Evolutionary conservation across 1,139 yeast genomes (phyloP).

Genomic region (Sugiyamaella paludigena): DNA sequence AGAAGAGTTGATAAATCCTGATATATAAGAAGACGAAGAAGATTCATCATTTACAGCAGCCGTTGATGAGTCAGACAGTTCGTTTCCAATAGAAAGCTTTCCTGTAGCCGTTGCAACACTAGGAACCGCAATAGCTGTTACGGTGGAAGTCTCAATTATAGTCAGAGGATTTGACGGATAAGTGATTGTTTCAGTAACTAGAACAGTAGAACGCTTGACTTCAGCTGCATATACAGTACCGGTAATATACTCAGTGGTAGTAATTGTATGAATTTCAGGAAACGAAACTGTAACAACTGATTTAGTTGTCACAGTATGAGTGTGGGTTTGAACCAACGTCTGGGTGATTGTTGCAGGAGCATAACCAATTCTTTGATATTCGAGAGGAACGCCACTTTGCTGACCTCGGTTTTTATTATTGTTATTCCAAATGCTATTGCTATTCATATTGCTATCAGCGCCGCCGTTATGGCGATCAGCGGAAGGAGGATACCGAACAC

Average conservation of each 20-base stretch:
- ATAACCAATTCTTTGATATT: too few relatives aligned
- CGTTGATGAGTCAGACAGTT: neutral
- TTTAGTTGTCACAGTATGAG: slow-evolving; percentile 9
- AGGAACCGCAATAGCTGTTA: neutral
- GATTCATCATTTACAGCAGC: neutral
- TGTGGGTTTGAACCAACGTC: slow-evolving; percentile 2
- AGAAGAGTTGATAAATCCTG: neutral
- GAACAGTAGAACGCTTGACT: neutral
- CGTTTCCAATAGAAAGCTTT: neutral
- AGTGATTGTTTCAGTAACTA: neutral
- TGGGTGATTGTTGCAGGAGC: slow-evolving; percentile 5
- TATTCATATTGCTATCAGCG: too few relatives aligned
- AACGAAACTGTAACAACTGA: slow-evolving; percentile 10
- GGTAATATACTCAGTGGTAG: slow-evolving; percentile 5
- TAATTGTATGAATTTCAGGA: slow-evolving; percentile 5
- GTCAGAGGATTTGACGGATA: neutral
- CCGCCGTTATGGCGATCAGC: neutral
- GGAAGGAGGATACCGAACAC: slow-evolving; percentile 1
- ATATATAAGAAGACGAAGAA: too few relatives aligned
- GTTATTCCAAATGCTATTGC: too few relatives aligned
- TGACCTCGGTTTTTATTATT: too few relatives aligned
- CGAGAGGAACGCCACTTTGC: too few relatives aligned
- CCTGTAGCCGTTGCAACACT: neutral
- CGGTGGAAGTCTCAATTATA: neutral
- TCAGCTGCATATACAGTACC: neutral